Percentiles rank a stretch among this genome's conserved stretches.
Conservation (phyloP, 129 eudicot genomes). For the Tanacetum coccineum region DNA sequence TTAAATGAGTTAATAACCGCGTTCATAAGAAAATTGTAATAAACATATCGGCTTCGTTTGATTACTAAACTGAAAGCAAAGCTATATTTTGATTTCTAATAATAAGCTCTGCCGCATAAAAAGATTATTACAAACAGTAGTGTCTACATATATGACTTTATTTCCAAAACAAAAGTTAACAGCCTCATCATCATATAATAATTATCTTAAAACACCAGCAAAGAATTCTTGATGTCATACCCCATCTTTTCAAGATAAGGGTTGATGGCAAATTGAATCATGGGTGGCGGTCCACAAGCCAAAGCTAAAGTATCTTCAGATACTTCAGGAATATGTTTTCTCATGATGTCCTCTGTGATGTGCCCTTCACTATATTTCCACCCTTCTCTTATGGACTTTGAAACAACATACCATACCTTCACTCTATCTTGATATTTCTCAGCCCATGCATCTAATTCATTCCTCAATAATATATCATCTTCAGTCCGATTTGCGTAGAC, state of each 20-base stretch:
- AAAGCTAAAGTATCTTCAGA: constrained; percentile 58
- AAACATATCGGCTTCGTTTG: not conserved
- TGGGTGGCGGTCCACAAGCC: constrained; percentile 97
- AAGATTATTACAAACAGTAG: constrained; percentile 20
- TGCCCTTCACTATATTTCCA: constrained; percentile 80
- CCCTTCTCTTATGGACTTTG: constrained; percentile 42
- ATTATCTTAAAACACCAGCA: constrained; percentile 59
- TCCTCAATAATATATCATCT: constrained; percentile 76
- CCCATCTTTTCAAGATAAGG: constrained; percentile 96
- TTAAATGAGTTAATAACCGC: too few species aligned
- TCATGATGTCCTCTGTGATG: constrained; percentile 50
- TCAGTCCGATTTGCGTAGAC: constrained; percentile 95
- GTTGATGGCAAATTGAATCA: constrained; percentile 85
- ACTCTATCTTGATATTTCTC: constrained; percentile 50
- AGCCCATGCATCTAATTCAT: constrained; percentile 84
- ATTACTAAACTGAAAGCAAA: not conserved
- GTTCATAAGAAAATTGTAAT: not conserved
- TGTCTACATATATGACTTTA: constrained; percentile 24
- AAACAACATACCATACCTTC: constrained; percentile 90
- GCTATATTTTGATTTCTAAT: constrained; percentile 1
- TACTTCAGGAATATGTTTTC: constrained; percentile 63
- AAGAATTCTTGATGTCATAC: constrained; percentile 63
- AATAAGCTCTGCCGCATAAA: not conserved
- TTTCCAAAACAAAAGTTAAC: constrained; percentile 8
- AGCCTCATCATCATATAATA: not conserved